phyloP scores from a whole-genome alignment of 306 rosid species.

The Dalbergia oliveri region DNA sequence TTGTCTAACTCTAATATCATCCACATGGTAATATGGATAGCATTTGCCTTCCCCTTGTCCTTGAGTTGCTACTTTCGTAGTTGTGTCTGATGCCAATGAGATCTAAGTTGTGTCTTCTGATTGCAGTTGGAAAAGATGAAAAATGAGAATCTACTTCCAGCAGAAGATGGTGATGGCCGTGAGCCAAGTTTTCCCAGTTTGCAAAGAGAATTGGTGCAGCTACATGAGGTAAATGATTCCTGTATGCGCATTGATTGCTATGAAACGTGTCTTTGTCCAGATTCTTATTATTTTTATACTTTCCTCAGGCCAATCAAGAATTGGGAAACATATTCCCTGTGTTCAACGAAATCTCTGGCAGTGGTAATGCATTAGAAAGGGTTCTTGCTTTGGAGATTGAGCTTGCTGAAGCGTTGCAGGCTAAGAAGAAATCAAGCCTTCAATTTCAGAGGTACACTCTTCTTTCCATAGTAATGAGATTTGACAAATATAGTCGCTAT shows the following conservation, averaged over 20 bases:
- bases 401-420: slow-evolving; percentile 89
- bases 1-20: slow-evolving; percentile 29
- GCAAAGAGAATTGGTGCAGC: slow-evolving; percentile 73
- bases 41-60: slow-evolving; percentile 30
- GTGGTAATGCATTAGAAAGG: slow-evolving; percentile 92
- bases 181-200: slow-evolving; percentile 70
- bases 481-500: slow-evolving; percentile 28
- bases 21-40: slow-evolving; percentile 19
- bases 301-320: slow-evolving; percentile 84
- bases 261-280: slow-evolving; percentile 27
- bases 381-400: slow-evolving; percentile 95
- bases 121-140: slow-evolving; percentile 94
- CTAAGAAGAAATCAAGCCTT: slow-evolving; percentile 73
- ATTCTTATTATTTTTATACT: slow-evolving; percentile 39
- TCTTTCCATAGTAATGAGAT: slow-evolving; percentile 28
- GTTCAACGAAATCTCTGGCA: slow-evolving; percentile 64
- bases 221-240: slow-evolving; percentile 70
- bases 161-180: slow-evolving; percentile 55
- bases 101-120: slow-evolving; percentile 43
- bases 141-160: slow-evolving; percentile 68
- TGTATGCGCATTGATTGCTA: slow-evolving; percentile 35
- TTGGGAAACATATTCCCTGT: slow-evolving; percentile 77
- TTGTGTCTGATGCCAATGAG: slow-evolving; percentile 7
- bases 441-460: slow-evolving; percentile 88
- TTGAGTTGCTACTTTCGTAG: slow-evolving; percentile 13